Evolutionary conservation across 2,329 filamentous ascomycete species (phyloP), one percentile per base, ranked within the genome.

Genomic region (Epichloe sibirici): DNA sequence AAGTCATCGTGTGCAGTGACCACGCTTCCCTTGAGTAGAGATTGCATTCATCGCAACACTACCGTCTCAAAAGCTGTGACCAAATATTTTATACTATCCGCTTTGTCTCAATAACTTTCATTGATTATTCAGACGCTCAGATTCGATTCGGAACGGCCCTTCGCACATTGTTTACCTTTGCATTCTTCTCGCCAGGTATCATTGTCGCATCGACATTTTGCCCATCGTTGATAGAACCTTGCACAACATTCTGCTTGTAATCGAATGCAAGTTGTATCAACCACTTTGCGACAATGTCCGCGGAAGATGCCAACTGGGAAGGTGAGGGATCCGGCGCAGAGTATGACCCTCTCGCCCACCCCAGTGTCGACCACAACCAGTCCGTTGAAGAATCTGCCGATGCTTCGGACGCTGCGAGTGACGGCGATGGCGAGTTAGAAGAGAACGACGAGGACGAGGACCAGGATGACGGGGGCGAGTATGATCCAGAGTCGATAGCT

Each of bases 401-500:
- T 66, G 66, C 69, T 61, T 70, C 69, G 58, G 66, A 70, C 71
- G 71, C 68, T 64, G 65, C 70, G 66, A 74, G 73, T 74, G 75
- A 79, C 63, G 61, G 65, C 59, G 69, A 67, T 63, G 67, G 70
- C 62, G 70, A 72, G 66, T 72, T 69, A 58, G 67, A 66, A 61
- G 77, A 78, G 58, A 77, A 78, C 64, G 67, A 71, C 62, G 71
- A 74, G 66, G 74, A 71, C 58, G 70, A 74, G 65, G 74, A 70
- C 58, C 67, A 66, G 61, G 77, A 78, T 58, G 78, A 79, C 64
- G 74, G 71, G 55, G 75, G 69, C 58, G 78, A 80, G 60, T 81
- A 81, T 70, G 77, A 80, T 57, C 77, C 77, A 54, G 77, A 78
- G 62, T 78, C 77, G 52, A 70, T 79, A 62, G 69, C 71, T 51